Evolutionary conservation across 139 green algal genomes (phyloP), one percentile per base, ranked within the genome.

Genomic region (Tetraselmis striata): DNA sequence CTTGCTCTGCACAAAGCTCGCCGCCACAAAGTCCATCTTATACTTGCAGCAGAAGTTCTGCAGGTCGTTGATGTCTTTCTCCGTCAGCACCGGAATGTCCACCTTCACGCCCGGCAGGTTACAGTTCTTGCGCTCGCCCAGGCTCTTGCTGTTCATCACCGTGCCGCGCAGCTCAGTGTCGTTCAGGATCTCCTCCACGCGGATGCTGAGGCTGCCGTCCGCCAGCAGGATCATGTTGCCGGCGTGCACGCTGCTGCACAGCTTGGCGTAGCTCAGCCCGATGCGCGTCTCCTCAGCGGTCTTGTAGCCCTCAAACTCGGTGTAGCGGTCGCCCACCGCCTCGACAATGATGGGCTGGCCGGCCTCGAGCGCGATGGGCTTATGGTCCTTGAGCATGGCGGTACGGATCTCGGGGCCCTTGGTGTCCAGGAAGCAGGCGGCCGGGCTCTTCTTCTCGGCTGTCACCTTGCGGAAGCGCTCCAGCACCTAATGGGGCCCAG

Each of bases 321-420:
- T 86, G 87, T 95, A 94, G 1, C 31, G 32, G 2, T 89, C 91
- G 30, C 90, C 90, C 28, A 91, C 91, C 1, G 88, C 90, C 78
- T 89, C 85, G 5, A 95, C 87, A 1, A 85, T 83, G 78, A 95
- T 86, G 30, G 82, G 80, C 86, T 95, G 89, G 23, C 89, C 90
- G 59, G 88, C 85, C 83, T 83, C 84, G 59, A 91, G 82, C 45
- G 75, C 85, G 31, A 95, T 88, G 28, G 80, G 30, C 83, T 92
- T 88, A 59, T 80, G 80, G 59, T 84, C 87, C 24, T 32, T 75
- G 5, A 93, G 83, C 89, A 94, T 93, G 30, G 89, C 89, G 27
- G 87, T 93, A 29, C 90, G 90, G 83, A 94, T 90, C 84, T 94
- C 90, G 24, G 90, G 90, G n/a, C 88, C 88, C 80, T 92, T 92